Percentiles rank a stretch among this genome's conserved stretches.
phyloP scores from a whole-genome alignment of 345 rosid species.

The Carallia pectinifolia region DNA sequence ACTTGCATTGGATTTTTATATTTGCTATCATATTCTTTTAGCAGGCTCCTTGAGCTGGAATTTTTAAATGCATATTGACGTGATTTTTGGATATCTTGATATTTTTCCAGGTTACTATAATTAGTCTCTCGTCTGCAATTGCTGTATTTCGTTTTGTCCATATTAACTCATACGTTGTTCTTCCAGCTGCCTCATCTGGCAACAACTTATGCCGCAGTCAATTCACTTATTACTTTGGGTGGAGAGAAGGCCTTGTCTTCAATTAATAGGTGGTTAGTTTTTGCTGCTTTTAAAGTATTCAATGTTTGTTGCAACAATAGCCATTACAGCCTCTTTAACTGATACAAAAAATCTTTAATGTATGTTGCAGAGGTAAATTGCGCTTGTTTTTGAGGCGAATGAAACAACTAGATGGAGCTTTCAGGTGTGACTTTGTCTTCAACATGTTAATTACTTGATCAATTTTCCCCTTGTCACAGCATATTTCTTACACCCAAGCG shows the following conservation, averaged over 20 bases:
- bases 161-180: neutral
- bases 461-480: neutral
- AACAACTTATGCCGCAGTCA: conserved; percentile 94
- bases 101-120: neutral
- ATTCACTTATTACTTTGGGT: conserved; percentile 85
- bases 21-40: neutral
- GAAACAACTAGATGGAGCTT: conserved; percentile 81
- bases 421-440: conserved; percentile 41
- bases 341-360: conserved; percentile 16
- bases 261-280: conserved; percentile 68
- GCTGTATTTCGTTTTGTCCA: neutral
- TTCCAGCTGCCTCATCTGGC: conserved; percentile 95
- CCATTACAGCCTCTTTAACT: conserved; percentile 7
- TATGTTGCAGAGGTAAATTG: conserved; percentile 55
- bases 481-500: neutral
- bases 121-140: neutral
- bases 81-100: neutral
- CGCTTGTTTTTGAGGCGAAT: conserved; percentile 56
- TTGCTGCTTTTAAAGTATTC: conserved; percentile 9
- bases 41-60: neutral
- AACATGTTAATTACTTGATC: neutral
- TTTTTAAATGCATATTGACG: neutral
- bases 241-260: conserved; percentile 65
- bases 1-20: neutral
- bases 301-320: neutral